Conservation (phyloP, 163 green algal genomes). For the Trebouxia gelatinosa region DNA sequence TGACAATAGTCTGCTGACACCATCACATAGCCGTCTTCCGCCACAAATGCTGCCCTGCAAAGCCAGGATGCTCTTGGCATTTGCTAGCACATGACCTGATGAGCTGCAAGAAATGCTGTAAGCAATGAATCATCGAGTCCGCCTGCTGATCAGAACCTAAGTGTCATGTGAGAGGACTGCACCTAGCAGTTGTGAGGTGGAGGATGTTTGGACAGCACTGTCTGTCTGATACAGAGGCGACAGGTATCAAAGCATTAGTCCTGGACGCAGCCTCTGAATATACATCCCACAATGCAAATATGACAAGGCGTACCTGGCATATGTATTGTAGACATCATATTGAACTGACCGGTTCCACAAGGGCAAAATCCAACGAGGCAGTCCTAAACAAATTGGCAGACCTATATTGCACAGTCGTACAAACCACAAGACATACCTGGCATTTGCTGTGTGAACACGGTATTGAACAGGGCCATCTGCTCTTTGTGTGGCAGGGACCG, state of each 20-base stretch:
- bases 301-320: not conserved
- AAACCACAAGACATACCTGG: no score
- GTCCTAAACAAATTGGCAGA: no score
- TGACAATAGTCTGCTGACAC: constrained; percentile 81
- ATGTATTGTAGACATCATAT: not conserved
- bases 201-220: no score
- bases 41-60: constrained; percentile 62
- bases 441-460: constrained; percentile 32
- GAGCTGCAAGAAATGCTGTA: no score
- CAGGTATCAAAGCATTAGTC: not conserved
- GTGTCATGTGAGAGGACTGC: no score
- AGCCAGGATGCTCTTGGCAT: no score
- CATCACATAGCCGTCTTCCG: constrained; percentile 56
- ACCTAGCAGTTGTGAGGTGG: no score
- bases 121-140: no score
- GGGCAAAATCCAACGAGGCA: constrained; percentile 24
- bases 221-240: no score
- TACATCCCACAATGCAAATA: not conserved
- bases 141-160: no score
- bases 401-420: no score
- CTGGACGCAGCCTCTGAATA: not conserved
- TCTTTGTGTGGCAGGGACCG: constrained; percentile 40
- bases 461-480: not conserved
- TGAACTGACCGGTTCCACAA: not conserved
- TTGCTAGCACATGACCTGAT: no score